These are phyloP conservation scores for Globisporangium paroecandrum DNA, from an alignment of 352 stramenopile genomes.

Conservation along the genomic window DNA sequence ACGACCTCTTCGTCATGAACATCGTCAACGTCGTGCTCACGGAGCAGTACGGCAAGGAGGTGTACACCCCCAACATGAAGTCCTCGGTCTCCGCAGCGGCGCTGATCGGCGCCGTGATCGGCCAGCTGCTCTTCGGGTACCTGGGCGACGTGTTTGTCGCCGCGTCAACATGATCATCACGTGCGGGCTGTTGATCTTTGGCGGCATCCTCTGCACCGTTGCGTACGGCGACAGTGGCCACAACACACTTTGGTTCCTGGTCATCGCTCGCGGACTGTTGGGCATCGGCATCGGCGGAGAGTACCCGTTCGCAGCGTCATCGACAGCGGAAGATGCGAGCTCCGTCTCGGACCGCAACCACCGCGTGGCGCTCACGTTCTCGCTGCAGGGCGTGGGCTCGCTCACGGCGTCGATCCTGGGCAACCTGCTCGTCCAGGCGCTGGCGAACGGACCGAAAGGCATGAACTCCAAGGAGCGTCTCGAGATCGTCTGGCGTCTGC, in stretches of 20 bases:
- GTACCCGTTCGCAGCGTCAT: conserved; percentile 41
- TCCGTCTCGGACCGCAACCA: conserved; percentile 41
- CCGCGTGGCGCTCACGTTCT: conserved; percentile 56
- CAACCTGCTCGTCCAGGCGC: conserved; percentile 52
- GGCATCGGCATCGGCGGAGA: conserved; percentile 60
- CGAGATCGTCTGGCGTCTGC: conserved; percentile 58
- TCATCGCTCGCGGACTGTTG: conserved; percentile 53
- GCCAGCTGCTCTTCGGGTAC: conserved; percentile 55
- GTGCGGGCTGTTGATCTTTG: conserved; percentile 61
- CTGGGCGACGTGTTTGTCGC: conserved; percentile 61
- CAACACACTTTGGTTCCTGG: conserved; percentile 60
- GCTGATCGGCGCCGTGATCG: conserved; percentile 55
- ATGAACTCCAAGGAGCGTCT: conserved; percentile 38
- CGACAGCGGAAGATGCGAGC: conserved; percentile 55
- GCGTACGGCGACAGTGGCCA: conserved; percentile 32
- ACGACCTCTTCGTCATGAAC: conserved; percentile 84
- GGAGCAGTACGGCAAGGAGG: conserved; percentile 60
- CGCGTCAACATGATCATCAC: conserved; percentile 67
- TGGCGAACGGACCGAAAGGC: conserved; percentile 35
- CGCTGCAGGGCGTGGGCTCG: conserved; percentile 54
- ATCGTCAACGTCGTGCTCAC: conserved; percentile 77
- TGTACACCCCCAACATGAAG: conserved; percentile 62
- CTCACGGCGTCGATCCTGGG: conserved; percentile 54
- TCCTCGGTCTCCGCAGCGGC: conserved; percentile 54
- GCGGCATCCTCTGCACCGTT: conserved; percentile 53